A percentile compares a stretch with the other conserved stretches of the same genome.
These are phyloP conservation scores for Pestalotiopsis sp. DNA, from an alignment of 2,329 filamentous ascomycete genomes.

Conservation along the genomic window DNA sequence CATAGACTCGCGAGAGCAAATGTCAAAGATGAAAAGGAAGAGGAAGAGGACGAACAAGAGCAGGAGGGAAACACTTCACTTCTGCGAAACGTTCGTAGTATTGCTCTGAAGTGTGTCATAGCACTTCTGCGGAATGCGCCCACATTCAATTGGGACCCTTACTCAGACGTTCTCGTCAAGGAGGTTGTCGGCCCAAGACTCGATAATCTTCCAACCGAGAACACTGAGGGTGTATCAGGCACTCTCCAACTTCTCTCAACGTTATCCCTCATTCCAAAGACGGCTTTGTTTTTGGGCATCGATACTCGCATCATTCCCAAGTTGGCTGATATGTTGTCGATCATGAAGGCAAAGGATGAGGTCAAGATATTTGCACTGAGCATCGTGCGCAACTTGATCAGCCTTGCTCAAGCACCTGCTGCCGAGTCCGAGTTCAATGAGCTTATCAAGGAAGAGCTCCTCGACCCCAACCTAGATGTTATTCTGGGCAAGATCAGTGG, in stretches of 20 bases:
- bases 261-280: conserved; percentile 70
- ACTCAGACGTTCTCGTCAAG: conserved; percentile 68
- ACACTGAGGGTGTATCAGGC: conserved; percentile 84
- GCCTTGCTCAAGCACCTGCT: conserved; percentile 55
- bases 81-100: conserved; percentile 65
- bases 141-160: conserved; percentile 70
- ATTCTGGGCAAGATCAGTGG: conserved; percentile 68
- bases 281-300: conserved; percentile 64
- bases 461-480: conserved; percentile 57
- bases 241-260: conserved; percentile 78
- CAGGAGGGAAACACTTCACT: conserved; percentile 53
- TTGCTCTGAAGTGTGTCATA: conserved; percentile 80
- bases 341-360: conserved; percentile 77
- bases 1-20: conserved; percentile 51
- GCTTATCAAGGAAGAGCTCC: conserved; percentile 53
- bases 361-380: conserved; percentile 81
- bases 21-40: conserved; percentile 35
- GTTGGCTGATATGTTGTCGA: conserved; percentile 70
- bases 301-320: conserved; percentile 67
- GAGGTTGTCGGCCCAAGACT: conserved; percentile 78
- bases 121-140: conserved; percentile 74
- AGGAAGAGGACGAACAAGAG: conserved; percentile 37
- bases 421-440: conserved; percentile 57
- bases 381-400: conserved; percentile 70
- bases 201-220: conserved; percentile 78